Evolutionary conservation across 305 asterid genomes (phyloP), one percentile per base, ranked within the genome.

Genomic region (Rubia tinctorum): DNA sequence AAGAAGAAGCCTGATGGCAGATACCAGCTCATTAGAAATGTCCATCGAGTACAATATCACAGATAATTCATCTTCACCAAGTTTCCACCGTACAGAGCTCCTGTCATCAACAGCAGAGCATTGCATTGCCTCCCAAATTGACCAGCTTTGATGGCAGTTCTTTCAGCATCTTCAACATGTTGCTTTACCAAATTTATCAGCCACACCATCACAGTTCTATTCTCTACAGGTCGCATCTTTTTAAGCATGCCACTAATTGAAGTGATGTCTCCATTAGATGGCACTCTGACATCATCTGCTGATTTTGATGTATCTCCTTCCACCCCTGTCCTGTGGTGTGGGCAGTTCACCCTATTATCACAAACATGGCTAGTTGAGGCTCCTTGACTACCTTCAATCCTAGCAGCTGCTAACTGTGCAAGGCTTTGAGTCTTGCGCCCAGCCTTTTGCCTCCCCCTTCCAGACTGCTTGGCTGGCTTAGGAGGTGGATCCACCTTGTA

Each of bases 351-450:
- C 88, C 84, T 88, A 78, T 78, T 90, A 81, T 93, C 98, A 86
- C 99, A 93, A 73, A 85, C 84, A 88, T 95, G 97, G 80, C 99
- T 95, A 1, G 97, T 87, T 55, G 99, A 93, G 76, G 99, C 97
- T 75, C 99, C 98, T 78, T 91, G 98, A 79, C 99, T 95, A 80
- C 97, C 89, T 82, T 93, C 99, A 83, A 95, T 91, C 77, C 99
- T 92, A 67, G 97, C 91, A 80, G 95, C 90, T 73, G 97, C 97
- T 79, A 95, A 84, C 69, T 95, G 98, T 39, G 98, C 96, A 79
- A 95, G 98, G 81, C 95, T 93, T 71, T 87, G 97, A 60, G 96
- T 95, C 87, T 95, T 95, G 58, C 97, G 92, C 65, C 83, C 98
- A 84, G 88, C 77, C 79, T 95, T 95, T 81, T 87, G 97, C 88